A percentile compares a stretch with the other conserved stretches of the same genome.
Evolutionary conservation across 768 basidiomycete species (phyloP).

Genomic region (Neoboletus subvelutipes): DNA sequence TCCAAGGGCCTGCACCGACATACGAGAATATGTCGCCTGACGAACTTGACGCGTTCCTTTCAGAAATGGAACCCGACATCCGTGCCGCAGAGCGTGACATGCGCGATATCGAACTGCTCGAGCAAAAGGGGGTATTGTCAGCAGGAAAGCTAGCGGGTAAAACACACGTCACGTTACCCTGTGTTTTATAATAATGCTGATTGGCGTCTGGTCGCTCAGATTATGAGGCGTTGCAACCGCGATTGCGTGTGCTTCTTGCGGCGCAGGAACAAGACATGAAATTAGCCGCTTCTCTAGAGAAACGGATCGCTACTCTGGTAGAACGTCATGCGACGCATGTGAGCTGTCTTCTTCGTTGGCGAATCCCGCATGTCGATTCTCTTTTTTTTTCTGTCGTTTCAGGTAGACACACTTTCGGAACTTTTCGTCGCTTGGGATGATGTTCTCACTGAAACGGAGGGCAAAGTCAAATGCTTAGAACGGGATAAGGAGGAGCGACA

Average conservation of each 20-base stretch:
- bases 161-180: constrained; percentile 1
- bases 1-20: constrained; percentile 47
- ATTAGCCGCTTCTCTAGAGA: constrained; percentile 61
- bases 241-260: constrained; percentile 57
- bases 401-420: constrained; percentile 83
- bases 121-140: constrained; percentile 66
- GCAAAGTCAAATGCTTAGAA: constrained; percentile 55
- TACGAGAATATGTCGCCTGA: constrained; percentile 65
- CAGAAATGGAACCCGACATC: constrained; percentile 82
- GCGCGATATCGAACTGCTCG: constrained; percentile 70
- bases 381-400: neutral
- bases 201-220: constrained; percentile 36
- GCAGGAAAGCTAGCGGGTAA: constrained; percentile 70
- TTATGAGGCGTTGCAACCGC: constrained; percentile 63
- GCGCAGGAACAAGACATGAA: constrained; percentile 59
- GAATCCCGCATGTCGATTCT: neutral
- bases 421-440: constrained; percentile 87
- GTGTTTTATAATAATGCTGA: neutral
- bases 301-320: constrained; percentile 61
- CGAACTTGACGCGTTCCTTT: constrained; percentile 67
- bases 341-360: constrained; percentile 20
- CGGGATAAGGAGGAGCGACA: constrained; percentile 57
- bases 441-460: constrained; percentile 64
- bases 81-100: constrained; percentile 81
- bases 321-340: constrained; percentile 73